phyloP scores from a whole-genome alignment of 371 early-diverging fungal species.

The Syncephalastrum racemosum region DNA sequence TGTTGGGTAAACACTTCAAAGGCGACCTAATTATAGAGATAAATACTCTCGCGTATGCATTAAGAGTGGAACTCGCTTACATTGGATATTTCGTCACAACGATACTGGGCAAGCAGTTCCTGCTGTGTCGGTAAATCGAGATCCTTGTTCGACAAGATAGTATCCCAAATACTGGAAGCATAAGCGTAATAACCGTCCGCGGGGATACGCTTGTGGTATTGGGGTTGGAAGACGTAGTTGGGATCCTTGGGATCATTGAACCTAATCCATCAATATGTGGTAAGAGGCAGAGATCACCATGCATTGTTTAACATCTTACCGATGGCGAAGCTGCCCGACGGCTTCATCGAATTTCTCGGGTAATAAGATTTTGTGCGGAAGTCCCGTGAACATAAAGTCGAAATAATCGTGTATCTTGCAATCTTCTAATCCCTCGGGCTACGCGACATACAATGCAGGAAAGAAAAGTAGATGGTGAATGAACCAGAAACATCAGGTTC shows the following conservation, averaged over 20 bases:
- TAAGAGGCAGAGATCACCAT: background rate
- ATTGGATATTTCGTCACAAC: conserved; percentile 97
- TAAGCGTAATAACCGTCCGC: conserved; percentile 94
- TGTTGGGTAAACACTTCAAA: conserved; percentile 68
- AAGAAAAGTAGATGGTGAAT: background rate
- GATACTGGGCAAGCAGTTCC: conserved; percentile 95
- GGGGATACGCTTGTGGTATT: conserved; percentile 91
- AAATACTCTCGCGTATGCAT: background rate
- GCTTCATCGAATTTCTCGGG: conserved; percentile 82
- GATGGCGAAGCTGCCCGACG: conserved; percentile 64
- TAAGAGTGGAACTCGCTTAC: conserved; percentile 19
- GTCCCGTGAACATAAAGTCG: conserved; percentile 86
- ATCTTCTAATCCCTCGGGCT: conserved; percentile 82
- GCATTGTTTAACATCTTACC: conserved; percentile 42
- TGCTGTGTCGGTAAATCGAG: conserved; percentile 98
- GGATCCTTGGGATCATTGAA: conserved; percentile 70
- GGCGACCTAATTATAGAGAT: conserved; percentile 44
- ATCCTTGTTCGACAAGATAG: conserved; percentile 91
- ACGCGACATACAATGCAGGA: background rate
- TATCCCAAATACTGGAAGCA: conserved; percentile 92
- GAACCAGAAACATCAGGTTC: background rate
- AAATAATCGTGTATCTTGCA: conserved; percentile 87
- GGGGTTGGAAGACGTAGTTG: conserved; percentile 83
- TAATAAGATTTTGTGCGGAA: conserved; percentile 90
- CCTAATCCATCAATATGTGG: conserved; percentile 26